phyloP scores from a whole-genome alignment of 2,329 filamentous ascomycete genomes.

The Colletotrichum destructivum region DNA sequence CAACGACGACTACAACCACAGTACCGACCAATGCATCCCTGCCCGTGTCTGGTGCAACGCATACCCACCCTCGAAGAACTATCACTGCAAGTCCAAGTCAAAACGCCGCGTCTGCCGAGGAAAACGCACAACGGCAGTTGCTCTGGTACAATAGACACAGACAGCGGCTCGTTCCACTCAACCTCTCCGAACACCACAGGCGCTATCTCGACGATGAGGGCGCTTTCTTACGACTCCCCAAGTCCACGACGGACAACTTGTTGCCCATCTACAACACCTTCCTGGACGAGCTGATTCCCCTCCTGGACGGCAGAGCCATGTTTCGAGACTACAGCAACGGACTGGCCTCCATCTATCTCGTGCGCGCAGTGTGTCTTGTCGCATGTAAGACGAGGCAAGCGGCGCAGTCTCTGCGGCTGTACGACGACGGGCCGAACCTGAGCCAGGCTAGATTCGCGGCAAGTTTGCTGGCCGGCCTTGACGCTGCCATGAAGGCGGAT shows the following conservation, averaged over 20 bases:
- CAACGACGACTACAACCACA: too few relatives aligned
- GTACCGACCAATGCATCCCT: not conserved
- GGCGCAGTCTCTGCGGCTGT: slow-evolving; percentile 44
- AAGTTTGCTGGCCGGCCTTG: slow-evolving; percentile 43
- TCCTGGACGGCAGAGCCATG: slow-evolving; percentile 39
- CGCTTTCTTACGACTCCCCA: slow-evolving; percentile 39
- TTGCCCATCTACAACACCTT: slow-evolving; percentile 41
- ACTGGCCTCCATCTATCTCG: slow-evolving; percentile 42
- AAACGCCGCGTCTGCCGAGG: not conserved
- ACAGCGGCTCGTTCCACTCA: not conserved
- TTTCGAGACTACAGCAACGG: slow-evolving; percentile 44
- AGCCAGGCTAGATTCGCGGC: slow-evolving; percentile 43
- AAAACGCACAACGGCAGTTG: slow-evolving; percentile 24
- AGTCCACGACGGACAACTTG: slow-evolving; percentile 40
- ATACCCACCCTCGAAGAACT: not conserved
- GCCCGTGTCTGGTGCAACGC: not conserved
- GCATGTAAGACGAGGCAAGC: slow-evolving; percentile 47
- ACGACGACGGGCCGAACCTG: slow-evolving; percentile 37
- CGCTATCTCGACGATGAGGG: slow-evolving; percentile 42
- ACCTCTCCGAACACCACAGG: slow-evolving; percentile 32
- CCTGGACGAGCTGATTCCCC: slow-evolving; percentile 43
- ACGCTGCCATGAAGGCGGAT: slow-evolving; percentile 47
- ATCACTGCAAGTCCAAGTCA: not conserved
- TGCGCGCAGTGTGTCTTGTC: slow-evolving; percentile 47
- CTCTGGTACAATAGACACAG: slow-evolving; percentile 43